A percentile compares a stretch with the other conserved stretches of the same genome.
phyloP scores from a whole-genome alignment of 805 yeast species.

The Komagataella pastoris region DNA sequence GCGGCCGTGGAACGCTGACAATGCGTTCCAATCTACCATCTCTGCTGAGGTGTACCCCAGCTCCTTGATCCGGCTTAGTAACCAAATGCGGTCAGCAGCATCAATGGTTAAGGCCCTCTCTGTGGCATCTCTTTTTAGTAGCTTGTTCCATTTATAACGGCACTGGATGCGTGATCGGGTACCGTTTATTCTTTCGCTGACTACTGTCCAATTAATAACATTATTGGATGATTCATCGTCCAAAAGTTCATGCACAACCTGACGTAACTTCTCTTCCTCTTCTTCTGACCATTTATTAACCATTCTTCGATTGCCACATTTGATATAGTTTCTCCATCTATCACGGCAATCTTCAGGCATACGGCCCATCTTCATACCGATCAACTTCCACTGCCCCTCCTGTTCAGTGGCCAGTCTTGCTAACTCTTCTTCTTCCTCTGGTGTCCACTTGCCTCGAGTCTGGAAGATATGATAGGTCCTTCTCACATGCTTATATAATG shows the following conservation, averaged over 20 bases:
- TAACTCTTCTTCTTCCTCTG: slow-evolving; percentile 63
- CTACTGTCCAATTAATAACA: slow-evolving; percentile 79
- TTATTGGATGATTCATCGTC: slow-evolving; percentile 20
- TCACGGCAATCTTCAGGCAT: slow-evolving; percentile 99
- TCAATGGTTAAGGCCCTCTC: slow-evolving; percentile 29
- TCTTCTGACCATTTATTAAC: slow-evolving; percentile 67
- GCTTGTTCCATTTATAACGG: slow-evolving; percentile 88
- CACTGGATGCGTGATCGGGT: slow-evolving; percentile 86
- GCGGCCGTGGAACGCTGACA: slow-evolving; percentile 32
- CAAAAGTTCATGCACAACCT: slow-evolving; percentile 38
- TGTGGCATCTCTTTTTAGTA: slow-evolving; percentile 45
- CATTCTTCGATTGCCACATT: slow-evolving; percentile 72
- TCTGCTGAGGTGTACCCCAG: slow-evolving; percentile 25
- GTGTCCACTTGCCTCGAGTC: slow-evolving; percentile 83
- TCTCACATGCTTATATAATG: slow-evolving; percentile 86
- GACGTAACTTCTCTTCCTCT: slow-evolving; percentile 52
- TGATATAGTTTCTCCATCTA: slow-evolving; percentile 90
- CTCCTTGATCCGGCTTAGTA: slow-evolving; percentile 31
- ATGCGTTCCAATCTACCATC: slow-evolving; percentile 39
- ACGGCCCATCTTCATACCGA: slow-evolving; percentile 69
- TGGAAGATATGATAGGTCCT: slow-evolving; percentile 80
- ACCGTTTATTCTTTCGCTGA: slow-evolving; percentile 84
- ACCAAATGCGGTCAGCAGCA: slow-evolving; percentile 34
- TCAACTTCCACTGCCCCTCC: slow-evolving; percentile 80
- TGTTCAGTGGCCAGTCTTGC: slow-evolving; percentile 48